Evolutionary conservation across 805 yeast species (phyloP).

Genomic region (Ascoidea asiatica): DNA sequence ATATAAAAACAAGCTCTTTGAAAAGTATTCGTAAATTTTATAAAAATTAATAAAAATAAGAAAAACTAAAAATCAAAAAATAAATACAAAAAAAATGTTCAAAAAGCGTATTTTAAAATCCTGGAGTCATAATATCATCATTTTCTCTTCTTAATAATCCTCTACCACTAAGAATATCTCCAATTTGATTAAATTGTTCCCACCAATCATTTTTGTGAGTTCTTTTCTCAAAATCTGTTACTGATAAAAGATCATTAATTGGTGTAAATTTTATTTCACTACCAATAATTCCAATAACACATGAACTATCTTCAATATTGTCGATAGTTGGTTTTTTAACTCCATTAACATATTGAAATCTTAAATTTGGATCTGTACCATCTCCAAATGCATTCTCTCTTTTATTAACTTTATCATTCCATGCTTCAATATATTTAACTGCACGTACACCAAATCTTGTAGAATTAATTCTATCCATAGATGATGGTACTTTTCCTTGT

Average conservation of each 20-base stretch:
- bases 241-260: constrained; percentile 40
- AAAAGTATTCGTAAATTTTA: not conserved
- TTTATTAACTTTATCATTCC: constrained; percentile 24
- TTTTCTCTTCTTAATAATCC: constrained; percentile 28
- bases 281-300: constrained; percentile 62
- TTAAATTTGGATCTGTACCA: constrained; percentile 29
- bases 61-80: not conserved
- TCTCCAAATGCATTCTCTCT: constrained; percentile 13
- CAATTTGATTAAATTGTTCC: constrained; percentile 42
- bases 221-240: constrained; percentile 47
- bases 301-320: constrained; percentile 29
- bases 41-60: no score
- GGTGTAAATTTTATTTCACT: constrained; percentile 45
- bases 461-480: constrained; percentile 86
- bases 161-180: constrained; percentile 66
- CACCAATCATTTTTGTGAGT: constrained; percentile 62
- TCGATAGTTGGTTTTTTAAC: constrained; percentile 30
- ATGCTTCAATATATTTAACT: constrained; percentile 72
- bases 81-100: no score
- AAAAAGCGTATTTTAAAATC: no score
- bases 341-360: constrained; percentile 38
- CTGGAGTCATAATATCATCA: not conserved
- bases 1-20: not conserved
- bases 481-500: constrained; percentile 92
- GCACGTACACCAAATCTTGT: constrained; percentile 85